Conservation (phyloP, 73 alveolate species). For the Stentor roeselii region DNA sequence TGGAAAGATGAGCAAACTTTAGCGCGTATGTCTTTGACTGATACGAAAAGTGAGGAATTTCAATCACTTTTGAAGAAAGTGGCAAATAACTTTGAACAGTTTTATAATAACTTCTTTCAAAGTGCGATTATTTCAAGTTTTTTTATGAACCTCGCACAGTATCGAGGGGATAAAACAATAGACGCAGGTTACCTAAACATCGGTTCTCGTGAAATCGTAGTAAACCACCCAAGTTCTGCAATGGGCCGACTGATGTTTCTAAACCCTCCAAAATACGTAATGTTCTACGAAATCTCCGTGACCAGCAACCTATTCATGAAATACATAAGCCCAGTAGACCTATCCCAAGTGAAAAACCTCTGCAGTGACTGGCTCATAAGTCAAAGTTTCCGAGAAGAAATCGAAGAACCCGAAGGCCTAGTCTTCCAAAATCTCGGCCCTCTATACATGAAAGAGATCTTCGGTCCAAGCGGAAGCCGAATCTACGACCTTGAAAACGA, state of each 20-base stretch:
- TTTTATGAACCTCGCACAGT: constrained; percentile 8
- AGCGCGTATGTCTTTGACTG: background rate
- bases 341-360: background rate
- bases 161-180: background rate
- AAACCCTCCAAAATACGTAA: constrained; percentile 11
- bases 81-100: background rate
- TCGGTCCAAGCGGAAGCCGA: background rate
- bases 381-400: background rate
- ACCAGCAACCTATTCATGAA: background rate
- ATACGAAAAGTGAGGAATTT: background rate
- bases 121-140: background rate
- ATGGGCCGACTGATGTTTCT: background rate
- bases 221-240: background rate
- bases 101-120: background rate
- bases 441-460: background rate
- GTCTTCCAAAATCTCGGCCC: constrained; percentile 11
- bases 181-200: background rate
- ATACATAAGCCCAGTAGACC: constrained; percentile 7
- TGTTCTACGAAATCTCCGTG: constrained; percentile 1
- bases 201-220: background rate
- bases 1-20: background rate
- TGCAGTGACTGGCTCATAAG: background rate
- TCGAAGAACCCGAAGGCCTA: background rate
- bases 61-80: background rate
- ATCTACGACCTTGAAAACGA: background rate